phyloP scores from a whole-genome alignment of 2,329 filamentous ascomycete species.

The Chaetomiaceae sp. region DNA sequence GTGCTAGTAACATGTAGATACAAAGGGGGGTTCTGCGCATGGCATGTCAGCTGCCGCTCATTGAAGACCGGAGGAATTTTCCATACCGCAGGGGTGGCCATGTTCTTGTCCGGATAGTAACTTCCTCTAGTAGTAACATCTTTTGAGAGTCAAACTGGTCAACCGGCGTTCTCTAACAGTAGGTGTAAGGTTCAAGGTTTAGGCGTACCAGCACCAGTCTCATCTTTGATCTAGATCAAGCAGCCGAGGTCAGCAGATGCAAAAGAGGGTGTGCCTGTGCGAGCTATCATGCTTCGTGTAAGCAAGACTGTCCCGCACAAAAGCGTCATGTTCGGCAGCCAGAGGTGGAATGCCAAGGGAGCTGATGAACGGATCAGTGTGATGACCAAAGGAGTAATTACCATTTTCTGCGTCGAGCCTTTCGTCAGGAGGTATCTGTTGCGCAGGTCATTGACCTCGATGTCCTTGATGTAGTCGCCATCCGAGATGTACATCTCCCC shows the following conservation, averaged over 20 bases:
- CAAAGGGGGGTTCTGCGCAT: slow-evolving; percentile 73
- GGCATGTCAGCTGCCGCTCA: slow-evolving; percentile 4
- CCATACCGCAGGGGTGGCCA: slow-evolving; percentile 88
- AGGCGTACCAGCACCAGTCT: slow-evolving; percentile 98
- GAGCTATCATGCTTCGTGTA: slow-evolving; percentile 65
- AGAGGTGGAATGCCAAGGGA: slow-evolving; percentile 34
- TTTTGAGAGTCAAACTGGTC: slow-evolving; percentile 60
- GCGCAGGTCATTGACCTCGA: slow-evolving; percentile 95
- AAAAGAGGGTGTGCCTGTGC: slow-evolving; percentile 61
- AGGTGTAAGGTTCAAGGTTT: slow-evolving; percentile 44
- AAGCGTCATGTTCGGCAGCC: slow-evolving; percentile 27
- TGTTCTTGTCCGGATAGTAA: slow-evolving; percentile 95
- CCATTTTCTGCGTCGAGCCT: slow-evolving; percentile 97
- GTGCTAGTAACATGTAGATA: slow-evolving; percentile 96
- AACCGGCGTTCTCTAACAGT: slow-evolving; percentile 51
- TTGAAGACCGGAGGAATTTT: neutral
- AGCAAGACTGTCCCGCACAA: slow-evolving; percentile 62
- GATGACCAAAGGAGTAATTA: slow-evolving; percentile 73
- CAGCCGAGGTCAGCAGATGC: slow-evolving; percentile 88
- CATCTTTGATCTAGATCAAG: slow-evolving; percentile 98
- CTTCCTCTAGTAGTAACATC: slow-evolving; percentile 98
- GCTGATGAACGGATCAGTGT: slow-evolving; percentile 57
- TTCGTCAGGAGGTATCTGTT: slow-evolving; percentile 98
- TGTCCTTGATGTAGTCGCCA: slow-evolving; percentile 97
- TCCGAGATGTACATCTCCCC: slow-evolving; percentile 91